Conservation (phyloP, 805 yeast genomes). For the Brettanomyces sp. region DNA sequence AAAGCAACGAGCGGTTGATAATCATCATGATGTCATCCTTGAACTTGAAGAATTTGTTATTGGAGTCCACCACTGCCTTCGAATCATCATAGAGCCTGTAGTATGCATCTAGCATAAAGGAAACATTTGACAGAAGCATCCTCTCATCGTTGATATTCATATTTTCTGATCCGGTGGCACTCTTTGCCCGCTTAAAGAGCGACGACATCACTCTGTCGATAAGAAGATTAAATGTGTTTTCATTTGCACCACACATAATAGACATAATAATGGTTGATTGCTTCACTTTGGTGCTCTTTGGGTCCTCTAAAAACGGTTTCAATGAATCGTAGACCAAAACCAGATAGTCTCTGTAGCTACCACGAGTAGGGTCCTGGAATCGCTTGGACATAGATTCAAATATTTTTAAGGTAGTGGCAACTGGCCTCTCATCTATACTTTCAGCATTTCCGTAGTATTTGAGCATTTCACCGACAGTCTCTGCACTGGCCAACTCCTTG, state of each 20-base stretch:
- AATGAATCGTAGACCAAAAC: slow-evolving; percentile 1
- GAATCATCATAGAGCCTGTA: slow-evolving; percentile 30
- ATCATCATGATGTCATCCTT: slow-evolving; percentile 64
- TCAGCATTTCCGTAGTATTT: slow-evolving; percentile 23
- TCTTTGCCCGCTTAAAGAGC: slow-evolving; percentile 27
- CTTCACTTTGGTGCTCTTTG: slow-evolving; percentile 44
- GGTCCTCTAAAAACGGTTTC: slow-evolving; percentile 35
- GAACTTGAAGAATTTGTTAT: slow-evolving; percentile 32
- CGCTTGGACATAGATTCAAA: slow-evolving; percentile 35
- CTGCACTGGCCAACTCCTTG: slow-evolving; percentile 38
- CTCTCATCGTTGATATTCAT: slow-evolving; percentile 51
- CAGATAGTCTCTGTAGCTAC: slow-evolving; percentile 7
- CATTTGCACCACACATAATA: slow-evolving; percentile 40
- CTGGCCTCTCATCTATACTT: slow-evolving; percentile 23
- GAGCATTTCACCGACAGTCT: slow-evolving; percentile 17
- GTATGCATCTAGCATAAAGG: slow-evolving; percentile 47
- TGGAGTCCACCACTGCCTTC: slow-evolving; percentile 3
- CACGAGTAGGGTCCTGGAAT: slow-evolving; percentile 5
- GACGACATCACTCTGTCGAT: slow-evolving; percentile 37
- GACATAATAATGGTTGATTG: slow-evolving; percentile 58
- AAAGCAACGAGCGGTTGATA: slow-evolving; percentile 59
- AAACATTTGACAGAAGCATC: slow-evolving; percentile 47
- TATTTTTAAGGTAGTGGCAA: slow-evolving; percentile 34
- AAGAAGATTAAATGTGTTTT: slow-evolving; percentile 36
- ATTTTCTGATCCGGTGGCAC: slow-evolving; percentile 4